Evolutionary conservation across 805 yeast species (phyloP).

Genomic region (Monosporozyma solicola): DNA sequence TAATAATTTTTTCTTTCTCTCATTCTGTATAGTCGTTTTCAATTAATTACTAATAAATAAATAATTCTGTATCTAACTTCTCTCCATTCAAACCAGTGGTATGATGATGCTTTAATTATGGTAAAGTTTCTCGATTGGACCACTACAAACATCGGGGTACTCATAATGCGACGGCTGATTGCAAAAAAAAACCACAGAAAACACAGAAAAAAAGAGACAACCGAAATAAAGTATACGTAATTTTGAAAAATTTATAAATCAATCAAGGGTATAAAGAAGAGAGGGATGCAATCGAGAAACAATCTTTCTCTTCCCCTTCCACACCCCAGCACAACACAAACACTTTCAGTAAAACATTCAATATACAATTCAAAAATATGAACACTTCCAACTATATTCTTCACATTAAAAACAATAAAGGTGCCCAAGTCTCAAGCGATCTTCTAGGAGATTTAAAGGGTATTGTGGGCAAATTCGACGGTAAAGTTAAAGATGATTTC

Average conservation of each 20-base stretch:
- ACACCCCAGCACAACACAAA: not conserved
- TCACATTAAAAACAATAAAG: not conserved
- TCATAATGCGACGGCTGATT: too few species aligned
- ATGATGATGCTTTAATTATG: too few species aligned
- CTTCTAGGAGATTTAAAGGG: conserved; percentile 23
- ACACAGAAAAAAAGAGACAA: not conserved
- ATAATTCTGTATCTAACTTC: not conserved
- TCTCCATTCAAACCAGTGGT: too few species aligned
- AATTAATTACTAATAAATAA: not conserved
- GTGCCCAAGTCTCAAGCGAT: not conserved
- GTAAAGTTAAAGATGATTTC: conserved; percentile 38
- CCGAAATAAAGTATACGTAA: not conserved
- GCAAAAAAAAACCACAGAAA: too few species aligned
- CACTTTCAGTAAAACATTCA: not conserved
- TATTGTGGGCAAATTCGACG: conserved; percentile 34
- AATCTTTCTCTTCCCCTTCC: not conserved
- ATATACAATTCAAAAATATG: not conserved
- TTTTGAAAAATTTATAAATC: not conserved
- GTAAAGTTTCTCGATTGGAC: too few species aligned
- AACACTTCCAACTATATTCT: not conserved
- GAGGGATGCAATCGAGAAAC: not conserved
- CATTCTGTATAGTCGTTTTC: not conserved
- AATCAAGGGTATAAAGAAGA: not conserved
- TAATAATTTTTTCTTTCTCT: not conserved
- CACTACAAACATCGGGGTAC: too few species aligned